Base-by-base conservation (phyloP, 1,284 basidiomycete genomes). In the Ceratorhiza oryzae-sativae region DNA sequence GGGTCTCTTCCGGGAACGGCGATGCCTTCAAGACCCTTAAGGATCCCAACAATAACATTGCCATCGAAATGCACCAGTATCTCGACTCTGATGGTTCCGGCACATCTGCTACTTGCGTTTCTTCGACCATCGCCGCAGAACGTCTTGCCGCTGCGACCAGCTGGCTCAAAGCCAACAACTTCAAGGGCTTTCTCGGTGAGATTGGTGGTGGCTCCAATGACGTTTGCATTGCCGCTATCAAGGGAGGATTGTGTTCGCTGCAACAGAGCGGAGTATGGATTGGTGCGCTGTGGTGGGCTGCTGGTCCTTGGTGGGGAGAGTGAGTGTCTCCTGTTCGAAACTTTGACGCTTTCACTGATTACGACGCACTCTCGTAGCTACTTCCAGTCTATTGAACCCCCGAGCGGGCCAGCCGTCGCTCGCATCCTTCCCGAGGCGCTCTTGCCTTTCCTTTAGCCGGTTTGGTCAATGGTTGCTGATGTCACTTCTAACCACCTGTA, bases 61-160 rank as follows among this genome's bases (percentile, higher is more conserved):
- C 86, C 55, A 86, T 88, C 74, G 86, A 89, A 78, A 88, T 89
- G 87, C 87, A 89, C 78, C 87, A 89, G 78, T 90, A 90, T 81
- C 86, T 89, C 75, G 88, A 88, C 79, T 86, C 84, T 60, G 87
- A 90, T 77, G 84, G 86, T 75, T 88, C 86, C 53, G 88, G 87
- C 63, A 88, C 87, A 3, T 83, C 79, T 55, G 78, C 76, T 4
- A 83, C 80, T 32, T 89, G 88, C 76, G 87, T 89, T 23, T 86
- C 84, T 9, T 80, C 84, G n/a, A 88, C 86, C 30, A 88, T 89
- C 77, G 86, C 85, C 71, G 83, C 83, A 27, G 84, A 87, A 74
- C 86, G 87, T 75, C 79, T 89, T 59, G 81, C 83, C 46, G 83
- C 77, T 53, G 87, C 87, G 5, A 88, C 87, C 3, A 75, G 78